phyloP scores from a whole-genome alignment of 768 basidiomycete genomes.

The button mushroom (Agaricus bisporus) region DNA sequence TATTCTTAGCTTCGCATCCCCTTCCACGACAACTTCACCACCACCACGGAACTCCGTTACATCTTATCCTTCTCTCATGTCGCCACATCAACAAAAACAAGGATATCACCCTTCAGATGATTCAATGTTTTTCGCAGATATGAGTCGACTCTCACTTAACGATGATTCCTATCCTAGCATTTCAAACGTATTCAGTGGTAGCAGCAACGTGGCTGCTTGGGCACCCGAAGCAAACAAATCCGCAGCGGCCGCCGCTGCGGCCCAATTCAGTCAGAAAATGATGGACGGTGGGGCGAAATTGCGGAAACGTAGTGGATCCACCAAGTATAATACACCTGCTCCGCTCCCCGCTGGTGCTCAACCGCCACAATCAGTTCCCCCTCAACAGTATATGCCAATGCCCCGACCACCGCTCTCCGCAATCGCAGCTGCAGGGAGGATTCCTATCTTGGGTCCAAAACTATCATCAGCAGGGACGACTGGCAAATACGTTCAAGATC shows the following conservation, averaged over 20 bases:
- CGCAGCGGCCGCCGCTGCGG: constrained; percentile 24
- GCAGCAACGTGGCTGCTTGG: neutral
- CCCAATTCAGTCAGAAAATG: constrained; percentile 18
- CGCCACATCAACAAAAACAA: constrained; percentile 69
- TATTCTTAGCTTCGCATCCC: constrained; percentile 34
- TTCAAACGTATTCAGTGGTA: neutral
- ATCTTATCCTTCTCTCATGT: constrained; percentile 71
- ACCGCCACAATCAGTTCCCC: neutral
- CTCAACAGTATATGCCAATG: neutral
- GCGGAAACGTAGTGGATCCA: neutral
- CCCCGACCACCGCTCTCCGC: constrained; percentile 12
- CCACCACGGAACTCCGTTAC: constrained; percentile 45
- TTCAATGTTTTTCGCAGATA: constrained; percentile 57
- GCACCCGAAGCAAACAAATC: constrained; percentile 8
- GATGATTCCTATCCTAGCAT: neutral
- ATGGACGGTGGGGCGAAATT: neutral
- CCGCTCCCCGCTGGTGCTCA: neutral
- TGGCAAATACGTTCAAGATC: neutral
- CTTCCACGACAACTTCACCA: constrained; percentile 69
- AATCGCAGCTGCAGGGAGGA: neutral
- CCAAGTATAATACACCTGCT: neutral
- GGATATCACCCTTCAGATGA: constrained; percentile 74
- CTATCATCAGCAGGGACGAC: constrained; percentile 12
- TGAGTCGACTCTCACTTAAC: constrained; percentile 20
- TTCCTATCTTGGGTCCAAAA: neutral